Evolutionary conservation across 495 filamentous ascomycete genomes (phyloP), one percentile per base, ranked within the genome.

Genomic region (Polyplosphaeria fusca): DNA sequence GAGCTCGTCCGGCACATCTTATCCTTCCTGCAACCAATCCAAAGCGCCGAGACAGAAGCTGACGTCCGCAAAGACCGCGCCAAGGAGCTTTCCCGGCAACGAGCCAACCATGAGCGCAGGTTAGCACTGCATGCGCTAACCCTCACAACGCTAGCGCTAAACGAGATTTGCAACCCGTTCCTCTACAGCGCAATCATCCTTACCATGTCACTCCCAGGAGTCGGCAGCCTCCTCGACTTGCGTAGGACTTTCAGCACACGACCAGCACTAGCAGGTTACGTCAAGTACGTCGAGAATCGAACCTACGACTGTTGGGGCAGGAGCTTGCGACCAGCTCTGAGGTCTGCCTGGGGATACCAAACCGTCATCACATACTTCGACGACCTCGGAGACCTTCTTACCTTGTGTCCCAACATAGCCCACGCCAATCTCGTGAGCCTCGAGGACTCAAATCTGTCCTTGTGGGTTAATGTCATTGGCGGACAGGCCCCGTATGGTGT

Each of bases 281-380:
- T 58, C 2, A 19, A 50, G 19, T 58, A 58, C 16, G 19, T 58
- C 24, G 54, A 58, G 26, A 51, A 50, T 20, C 35, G 54, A 7
- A 23, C 44, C 5, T 37, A 46, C 28, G 54, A 58, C 18, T 58
- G 44, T 23, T 7, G 20, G 4, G 54, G 54, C 9, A 50, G 51
- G 13, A 14, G 23, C 25, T 23, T 58, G 11, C 23, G 32, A 12
- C 22, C 49, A 19, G 45, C 42, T 20, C 1, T 28, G 1, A 46
- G 27, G n/a, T 44, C 26, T 25, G 19, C 1, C 27, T 32, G 26
- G 2, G 54, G 32, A 2, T 1, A 9, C n/a, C 45, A 49, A 2
- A 20, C 32, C 3, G 45, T 58, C 22, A 1, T 24, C 1, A 26
- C 49, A 18, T 58, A 58, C 24, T 51, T 50, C 46, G 11, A 20